phyloP scores from a whole-genome alignment of 176 grass and related monocot genomes.

The Oropetium thomaeum region DNA sequence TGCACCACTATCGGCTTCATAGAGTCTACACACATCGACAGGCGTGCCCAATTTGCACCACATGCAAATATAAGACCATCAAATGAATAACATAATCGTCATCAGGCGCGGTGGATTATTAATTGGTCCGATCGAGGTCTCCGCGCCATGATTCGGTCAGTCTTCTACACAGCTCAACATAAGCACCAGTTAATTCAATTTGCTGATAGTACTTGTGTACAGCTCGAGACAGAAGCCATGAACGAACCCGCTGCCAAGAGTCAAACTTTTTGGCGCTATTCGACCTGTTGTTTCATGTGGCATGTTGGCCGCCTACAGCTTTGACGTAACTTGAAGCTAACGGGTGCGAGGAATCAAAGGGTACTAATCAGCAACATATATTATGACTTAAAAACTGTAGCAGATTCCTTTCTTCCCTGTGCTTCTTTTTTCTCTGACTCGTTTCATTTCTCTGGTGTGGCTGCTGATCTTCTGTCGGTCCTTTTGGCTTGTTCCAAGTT shows the following conservation, averaged over 20 bases:
- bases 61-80: not conserved
- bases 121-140: not conserved
- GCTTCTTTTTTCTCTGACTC: not conserved
- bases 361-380: conserved; percentile 9
- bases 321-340: conserved; percentile 18
- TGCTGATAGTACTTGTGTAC: not conserved
- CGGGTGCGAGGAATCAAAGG: conserved; percentile 9
- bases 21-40: not conserved
- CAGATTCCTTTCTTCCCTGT: not conserved
- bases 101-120: not conserved
- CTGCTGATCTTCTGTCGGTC: conserved; percentile 6
- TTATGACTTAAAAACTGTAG: conserved; percentile 22
- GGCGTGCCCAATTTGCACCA: not conserved
- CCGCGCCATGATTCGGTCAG: conserved; percentile 20
- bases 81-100: not conserved
- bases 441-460: not conserved
- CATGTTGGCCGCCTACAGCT: not conserved
- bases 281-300: conserved; percentile 8
- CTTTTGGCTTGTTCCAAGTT: not conserved
- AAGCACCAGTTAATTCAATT: not conserved
- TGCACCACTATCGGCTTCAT: not conserved
- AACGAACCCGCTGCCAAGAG: not conserved
- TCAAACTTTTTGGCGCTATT: conserved; percentile 22
- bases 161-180: conserved; percentile 6
- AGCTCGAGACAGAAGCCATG: not conserved